Percentiles rank a stretch among this genome's conserved stretches.
Evolutionary conservation across 2,329 filamentous ascomycete genomes (phyloP).

Genomic region (Nigrospora sphaerica): DNA sequence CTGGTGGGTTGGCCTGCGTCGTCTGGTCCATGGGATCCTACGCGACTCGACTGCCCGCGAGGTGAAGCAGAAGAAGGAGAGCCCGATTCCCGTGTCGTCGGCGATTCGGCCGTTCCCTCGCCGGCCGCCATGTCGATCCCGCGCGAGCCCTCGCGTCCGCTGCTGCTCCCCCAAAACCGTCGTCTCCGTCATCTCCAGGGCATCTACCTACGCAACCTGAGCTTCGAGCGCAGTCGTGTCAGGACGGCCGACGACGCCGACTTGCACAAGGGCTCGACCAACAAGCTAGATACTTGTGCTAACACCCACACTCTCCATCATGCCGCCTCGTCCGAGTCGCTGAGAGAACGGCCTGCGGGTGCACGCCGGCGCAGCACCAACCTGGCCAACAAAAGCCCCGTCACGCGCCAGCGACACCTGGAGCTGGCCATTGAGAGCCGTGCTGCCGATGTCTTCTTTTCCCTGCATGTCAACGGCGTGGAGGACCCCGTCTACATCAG

Average conservation of each 20-base stretch:
- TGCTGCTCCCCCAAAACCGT: conserved; percentile 65
- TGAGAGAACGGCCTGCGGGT: conserved; percentile 28
- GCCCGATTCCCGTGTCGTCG: background rate
- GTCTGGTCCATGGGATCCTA: too few relatives aligned
- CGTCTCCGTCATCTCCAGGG: conserved; percentile 82
- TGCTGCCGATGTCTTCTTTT: conserved; percentile 86
- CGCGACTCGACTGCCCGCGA: too few relatives aligned
- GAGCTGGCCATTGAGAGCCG: conserved; percentile 64
- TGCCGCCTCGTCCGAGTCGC: conserved; percentile 46
- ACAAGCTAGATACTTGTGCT: conserved; percentile 53
- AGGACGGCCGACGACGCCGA: conserved; percentile 75
- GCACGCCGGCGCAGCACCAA: conserved; percentile 42
- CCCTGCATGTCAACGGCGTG: conserved; percentile 62
- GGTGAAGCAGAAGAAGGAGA: too few relatives aligned
- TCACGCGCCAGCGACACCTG: conserved; percentile 63
- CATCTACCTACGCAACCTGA: conserved; percentile 80
- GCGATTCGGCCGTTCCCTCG: background rate
- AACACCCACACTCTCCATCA: conserved; percentile 40
- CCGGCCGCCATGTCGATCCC: conserved; percentile 4
- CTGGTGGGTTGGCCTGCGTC: too few relatives aligned
- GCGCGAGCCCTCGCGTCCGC: conserved; percentile 5
- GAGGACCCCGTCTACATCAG: conserved; percentile 82
- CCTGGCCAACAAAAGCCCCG: conserved; percentile 36
- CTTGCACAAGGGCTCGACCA: conserved; percentile 61
- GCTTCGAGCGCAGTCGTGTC: conserved; percentile 50